Percentiles rank a stretch among this genome's conserved stretches.
phyloP scores from a whole-genome alignment of 306 rosid genomes.

The Geum urbanum region DNA sequence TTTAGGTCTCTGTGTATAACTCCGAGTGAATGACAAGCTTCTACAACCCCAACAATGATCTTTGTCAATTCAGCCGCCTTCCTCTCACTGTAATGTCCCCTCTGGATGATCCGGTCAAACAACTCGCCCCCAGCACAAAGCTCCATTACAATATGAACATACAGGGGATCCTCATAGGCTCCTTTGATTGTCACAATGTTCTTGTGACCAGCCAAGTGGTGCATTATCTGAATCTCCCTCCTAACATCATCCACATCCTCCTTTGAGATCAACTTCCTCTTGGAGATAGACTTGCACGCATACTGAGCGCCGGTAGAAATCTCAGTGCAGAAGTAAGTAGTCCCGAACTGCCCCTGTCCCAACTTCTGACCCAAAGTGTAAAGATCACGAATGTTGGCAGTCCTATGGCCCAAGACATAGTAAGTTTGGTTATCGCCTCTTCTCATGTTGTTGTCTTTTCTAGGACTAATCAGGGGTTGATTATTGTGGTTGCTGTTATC shows the following conservation, averaged over 20 bases:
- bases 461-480: conserved; percentile 27
- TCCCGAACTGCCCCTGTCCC: conserved; percentile 96
- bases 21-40: conserved; percentile 92
- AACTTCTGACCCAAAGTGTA: conserved; percentile 73
- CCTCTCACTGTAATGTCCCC: conserved; percentile 89
- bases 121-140: conserved; percentile 89
- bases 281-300: conserved; percentile 90
- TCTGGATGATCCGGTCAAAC: conserved; percentile 84
- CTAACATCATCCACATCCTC: conserved; percentile 89
- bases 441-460: conserved; percentile 58
- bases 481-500: conserved; percentile 18
- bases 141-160: conserved; percentile 95
- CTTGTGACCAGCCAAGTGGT: conserved; percentile 90
- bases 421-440: conserved; percentile 69
- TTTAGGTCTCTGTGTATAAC: conserved; percentile 96
- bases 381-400: conserved; percentile 81
- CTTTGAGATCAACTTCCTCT: conserved; percentile 82
- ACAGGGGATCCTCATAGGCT: conserved; percentile 83
- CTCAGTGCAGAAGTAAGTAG: conserved; percentile 68
- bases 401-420: conserved; percentile 86
- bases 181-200: conserved; percentile 90
- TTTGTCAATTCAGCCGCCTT: conserved; percentile 88
- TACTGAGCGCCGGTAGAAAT: conserved; percentile 55
- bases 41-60: conserved; percentile 89
- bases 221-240: conserved; percentile 97